Percentiles rank a stretch among this genome's conserved stretches.
These are phyloP conservation scores for Lactarius evosmus DNA, from an alignment of 768 basidiomycete species.

Conservation along the genomic window DNA sequence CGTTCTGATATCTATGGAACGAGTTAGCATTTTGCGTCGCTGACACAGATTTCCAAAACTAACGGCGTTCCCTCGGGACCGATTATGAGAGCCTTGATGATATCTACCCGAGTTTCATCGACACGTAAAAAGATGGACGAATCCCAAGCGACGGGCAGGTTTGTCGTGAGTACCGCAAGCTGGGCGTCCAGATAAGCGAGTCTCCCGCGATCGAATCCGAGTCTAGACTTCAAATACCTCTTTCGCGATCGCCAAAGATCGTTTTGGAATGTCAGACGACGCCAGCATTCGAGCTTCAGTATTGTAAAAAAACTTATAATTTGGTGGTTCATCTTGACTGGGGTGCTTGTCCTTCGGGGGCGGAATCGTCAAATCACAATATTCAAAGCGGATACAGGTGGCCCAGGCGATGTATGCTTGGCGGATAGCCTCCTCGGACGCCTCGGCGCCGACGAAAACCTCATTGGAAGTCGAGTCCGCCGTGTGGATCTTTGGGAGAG, in stretches of 20 bases:
- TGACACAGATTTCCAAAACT: constrained; percentile 5
- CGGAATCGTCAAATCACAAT: constrained; percentile 76
- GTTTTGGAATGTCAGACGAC: constrained; percentile 82
- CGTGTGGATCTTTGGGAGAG: constrained; percentile 68
- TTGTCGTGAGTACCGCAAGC: constrained; percentile 92
- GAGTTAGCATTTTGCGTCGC: constrained; percentile 7
- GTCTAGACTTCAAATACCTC: constrained; percentile 48
- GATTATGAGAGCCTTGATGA: constrained; percentile 89
- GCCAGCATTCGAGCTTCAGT: constrained; percentile 82
- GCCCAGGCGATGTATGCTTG: constrained; percentile 86
- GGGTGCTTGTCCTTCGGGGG: constrained; percentile 32
- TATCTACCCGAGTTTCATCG: constrained; percentile 87
- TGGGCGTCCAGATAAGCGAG: constrained; percentile 33
- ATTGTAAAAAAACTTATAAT: constrained; percentile 81
- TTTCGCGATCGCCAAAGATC: constrained; percentile 92
- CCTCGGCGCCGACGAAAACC: constrained; percentile 46
- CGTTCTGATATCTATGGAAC: constrained; percentile 72
- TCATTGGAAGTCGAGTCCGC: constrained; percentile 40
- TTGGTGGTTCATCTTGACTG: constrained; percentile 54
- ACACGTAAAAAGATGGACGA: constrained; percentile 92
- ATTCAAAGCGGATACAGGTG: constrained; percentile 77
- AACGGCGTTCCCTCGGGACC: constrained; percentile 94
- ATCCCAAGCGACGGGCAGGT: constrained; percentile 91
- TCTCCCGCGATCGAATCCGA: not conserved
- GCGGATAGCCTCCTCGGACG: constrained; percentile 62